phyloP scores from a whole-genome alignment of 768 basidiomycete genomes.

The Mycena polygramma region DNA sequence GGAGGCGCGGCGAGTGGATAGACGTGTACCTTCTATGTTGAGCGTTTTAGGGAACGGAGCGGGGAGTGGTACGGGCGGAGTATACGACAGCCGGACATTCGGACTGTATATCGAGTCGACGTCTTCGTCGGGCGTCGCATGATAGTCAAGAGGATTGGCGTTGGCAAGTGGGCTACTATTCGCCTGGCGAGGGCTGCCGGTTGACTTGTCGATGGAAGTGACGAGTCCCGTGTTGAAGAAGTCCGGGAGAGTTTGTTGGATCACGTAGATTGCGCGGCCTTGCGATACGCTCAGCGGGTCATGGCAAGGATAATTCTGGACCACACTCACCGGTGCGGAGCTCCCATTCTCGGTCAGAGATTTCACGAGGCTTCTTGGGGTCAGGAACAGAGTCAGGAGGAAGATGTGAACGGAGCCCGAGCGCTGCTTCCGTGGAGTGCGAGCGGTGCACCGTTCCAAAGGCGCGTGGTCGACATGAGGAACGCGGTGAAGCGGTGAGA shows the following conservation, averaged over 20 bases:
- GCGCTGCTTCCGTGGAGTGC: constrained; percentile 38
- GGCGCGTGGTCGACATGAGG: not conserved
- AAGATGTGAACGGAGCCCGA: constrained; percentile 51
- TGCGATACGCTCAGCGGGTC: not conserved
- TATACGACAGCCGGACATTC: constrained; percentile 73
- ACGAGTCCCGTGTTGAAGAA: constrained; percentile 81
- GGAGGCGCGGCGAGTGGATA: not conserved
- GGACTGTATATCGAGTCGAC: constrained; percentile 73
- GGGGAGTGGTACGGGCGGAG: constrained; percentile 75
- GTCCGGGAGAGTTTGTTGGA: constrained; percentile 77
- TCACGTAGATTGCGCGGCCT: constrained; percentile 80
- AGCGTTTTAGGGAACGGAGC: constrained; percentile 78
- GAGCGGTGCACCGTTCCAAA: not conserved
- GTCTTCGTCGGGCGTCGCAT: constrained; percentile 47
- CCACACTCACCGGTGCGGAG: constrained; percentile 73
- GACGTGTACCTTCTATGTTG: constrained; percentile 74
- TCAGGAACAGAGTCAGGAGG: constrained; percentile 52
- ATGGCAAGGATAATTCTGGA: not conserved
- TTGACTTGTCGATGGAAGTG: constrained; percentile 63
- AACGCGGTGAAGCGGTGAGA: not conserved
- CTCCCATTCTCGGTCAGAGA: constrained; percentile 85
- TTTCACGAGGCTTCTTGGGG: constrained; percentile 44
- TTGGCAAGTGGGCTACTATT: constrained; percentile 43
- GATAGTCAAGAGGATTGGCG: constrained; percentile 46
- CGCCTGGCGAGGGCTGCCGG: constrained; percentile 51